Conservation (phyloP, 495 filamentous ascomycete genomes). For the Xylaria palmicola region DNA sequence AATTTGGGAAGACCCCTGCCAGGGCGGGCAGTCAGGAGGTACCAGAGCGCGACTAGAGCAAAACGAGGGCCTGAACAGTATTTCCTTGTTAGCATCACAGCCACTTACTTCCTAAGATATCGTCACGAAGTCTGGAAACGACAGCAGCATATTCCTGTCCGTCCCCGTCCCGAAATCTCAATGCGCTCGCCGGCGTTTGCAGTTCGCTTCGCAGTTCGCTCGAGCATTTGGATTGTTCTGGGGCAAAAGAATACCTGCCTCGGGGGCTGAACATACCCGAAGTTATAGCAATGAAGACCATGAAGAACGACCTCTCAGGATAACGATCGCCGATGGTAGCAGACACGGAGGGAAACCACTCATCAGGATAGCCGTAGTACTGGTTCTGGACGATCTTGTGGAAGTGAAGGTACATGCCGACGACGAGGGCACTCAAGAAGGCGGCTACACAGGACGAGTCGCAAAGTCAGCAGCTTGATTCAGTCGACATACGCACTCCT, state of each 20-base stretch:
- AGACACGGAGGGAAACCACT: constrained; percentile 99
- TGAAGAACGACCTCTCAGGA: constrained; percentile 94
- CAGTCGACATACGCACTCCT: too few species aligned
- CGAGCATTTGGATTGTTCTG: not conserved
- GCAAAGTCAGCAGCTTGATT: not conserved
- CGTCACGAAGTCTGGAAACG: not conserved
- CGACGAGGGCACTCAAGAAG: constrained; percentile 85
- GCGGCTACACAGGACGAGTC: constrained; percentile 54
- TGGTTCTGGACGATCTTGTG: constrained; percentile 98
- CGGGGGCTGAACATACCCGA: constrained; percentile 56
- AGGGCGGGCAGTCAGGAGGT: constrained; percentile 76
- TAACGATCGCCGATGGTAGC: constrained; percentile 98
- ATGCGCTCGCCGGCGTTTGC: not conserved
- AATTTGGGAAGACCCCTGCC: constrained; percentile 76
- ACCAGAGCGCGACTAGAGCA: constrained; percentile 88
- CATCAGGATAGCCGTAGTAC: constrained; percentile 92
- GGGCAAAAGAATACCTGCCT: not conserved
- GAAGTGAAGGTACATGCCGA: constrained; percentile 85
- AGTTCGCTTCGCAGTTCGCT: not conserved
- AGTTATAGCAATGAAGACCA: constrained; percentile 94
- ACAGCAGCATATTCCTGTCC: not conserved
- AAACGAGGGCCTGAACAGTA: constrained; percentile 73
- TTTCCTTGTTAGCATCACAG: constrained; percentile 9
- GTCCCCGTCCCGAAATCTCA: not conserved
- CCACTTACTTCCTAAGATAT: not conserved